These are phyloP conservation scores for Candida saitoana DNA, from an alignment of 805 yeast genomes.

Conservation along the genomic window DNA sequence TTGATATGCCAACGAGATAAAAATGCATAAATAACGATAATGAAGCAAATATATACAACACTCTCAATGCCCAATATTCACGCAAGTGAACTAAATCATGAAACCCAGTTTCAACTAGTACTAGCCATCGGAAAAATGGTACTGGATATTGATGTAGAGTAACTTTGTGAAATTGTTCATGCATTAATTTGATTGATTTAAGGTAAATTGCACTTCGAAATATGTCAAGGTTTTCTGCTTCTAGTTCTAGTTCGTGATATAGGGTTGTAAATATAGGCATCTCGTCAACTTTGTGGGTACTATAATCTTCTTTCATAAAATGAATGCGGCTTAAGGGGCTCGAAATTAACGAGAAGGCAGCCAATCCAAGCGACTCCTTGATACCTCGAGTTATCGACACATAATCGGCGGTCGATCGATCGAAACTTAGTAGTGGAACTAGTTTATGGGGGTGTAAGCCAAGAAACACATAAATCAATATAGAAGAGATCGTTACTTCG, in stretches of 20 bases:
- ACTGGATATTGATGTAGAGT: conserved; percentile 21
- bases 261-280: background rate
- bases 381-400: conserved; percentile 19
- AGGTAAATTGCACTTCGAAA: background rate
- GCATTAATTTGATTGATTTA: conserved; percentile 11
- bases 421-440: conserved; percentile 25
- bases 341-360: background rate
- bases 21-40: conserved; percentile 19
- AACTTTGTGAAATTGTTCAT: conserved; percentile 11
- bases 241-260: background rate
- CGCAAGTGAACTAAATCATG: conserved; percentile 16
- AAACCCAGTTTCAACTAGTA: conserved; percentile 13
- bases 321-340: background rate
- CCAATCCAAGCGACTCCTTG: conserved; percentile 3
- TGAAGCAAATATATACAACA: conserved; percentile 19
- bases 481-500: conserved; percentile 18
- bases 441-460: conserved; percentile 29
- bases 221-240: background rate
- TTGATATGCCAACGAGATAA: conserved; percentile 15
- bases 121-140: conserved; percentile 28
- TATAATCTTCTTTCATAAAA: background rate
- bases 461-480: conserved; percentile 13
- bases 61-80: conserved; percentile 22
- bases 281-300: background rate
- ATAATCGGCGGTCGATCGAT: conserved; percentile 16